phyloP scores from a whole-genome alignment of 345 rosid species.

The Draba incana region DNA sequence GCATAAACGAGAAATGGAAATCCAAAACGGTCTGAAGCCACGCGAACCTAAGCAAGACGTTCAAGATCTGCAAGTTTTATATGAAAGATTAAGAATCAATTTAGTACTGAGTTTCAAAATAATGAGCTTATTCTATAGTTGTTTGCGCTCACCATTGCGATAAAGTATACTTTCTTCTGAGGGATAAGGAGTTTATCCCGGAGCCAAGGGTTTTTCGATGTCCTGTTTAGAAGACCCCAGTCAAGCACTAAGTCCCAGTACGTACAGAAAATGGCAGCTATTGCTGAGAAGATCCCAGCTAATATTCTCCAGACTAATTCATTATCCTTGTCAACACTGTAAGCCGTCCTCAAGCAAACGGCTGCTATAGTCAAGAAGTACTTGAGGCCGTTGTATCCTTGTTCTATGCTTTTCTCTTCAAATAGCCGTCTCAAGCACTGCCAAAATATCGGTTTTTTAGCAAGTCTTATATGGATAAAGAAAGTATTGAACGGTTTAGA shows the following conservation, averaged over 20 bases:
- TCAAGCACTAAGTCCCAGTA: constrained; percentile 74
- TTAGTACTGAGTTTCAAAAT: neutral
- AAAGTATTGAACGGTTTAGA: neutral
- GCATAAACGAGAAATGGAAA: constrained; percentile 44
- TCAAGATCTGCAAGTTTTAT: constrained; percentile 42
- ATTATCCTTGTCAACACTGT: constrained; percentile 36
- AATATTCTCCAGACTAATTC: constrained; percentile 45
- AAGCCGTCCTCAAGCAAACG: constrained; percentile 60
- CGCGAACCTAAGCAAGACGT: constrained; percentile 63
- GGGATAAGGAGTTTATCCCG: constrained; percentile 74
- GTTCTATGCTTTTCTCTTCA: constrained; percentile 61
- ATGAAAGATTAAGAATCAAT: neutral
- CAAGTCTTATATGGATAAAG: neutral
- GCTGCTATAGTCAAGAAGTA: constrained; percentile 65
- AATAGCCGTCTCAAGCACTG: constrained; percentile 67
- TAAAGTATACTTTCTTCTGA: constrained; percentile 53
- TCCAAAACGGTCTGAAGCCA: constrained; percentile 68
- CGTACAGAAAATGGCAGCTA: constrained; percentile 56
- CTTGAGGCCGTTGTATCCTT: constrained; percentile 65
- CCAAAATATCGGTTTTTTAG: constrained; percentile 5
- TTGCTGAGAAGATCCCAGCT: constrained; percentile 53
- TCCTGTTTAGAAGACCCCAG: constrained; percentile 72
- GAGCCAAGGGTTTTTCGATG: constrained; percentile 66
- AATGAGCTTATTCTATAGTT: neutral
- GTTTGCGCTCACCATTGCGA: constrained; percentile 56